phyloP scores from a whole-genome alignment of 2,329 filamentous ascomycete genomes.

The Leptoxyphium fumago region DNA sequence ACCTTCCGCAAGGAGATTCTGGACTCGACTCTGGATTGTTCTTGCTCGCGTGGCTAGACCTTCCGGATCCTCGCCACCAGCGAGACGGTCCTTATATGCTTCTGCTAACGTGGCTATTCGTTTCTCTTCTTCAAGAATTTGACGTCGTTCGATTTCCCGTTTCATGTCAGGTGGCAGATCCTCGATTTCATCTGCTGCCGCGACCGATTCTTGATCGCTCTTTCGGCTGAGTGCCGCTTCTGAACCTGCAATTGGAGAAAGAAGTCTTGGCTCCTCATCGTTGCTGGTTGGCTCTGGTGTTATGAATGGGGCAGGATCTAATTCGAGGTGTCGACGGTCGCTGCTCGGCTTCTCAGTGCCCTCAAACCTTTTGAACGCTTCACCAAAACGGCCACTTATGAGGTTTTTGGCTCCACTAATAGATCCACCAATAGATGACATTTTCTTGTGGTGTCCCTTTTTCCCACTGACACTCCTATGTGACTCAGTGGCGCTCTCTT shows the following conservation, averaged over 20 bases:
- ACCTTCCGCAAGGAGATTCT: conserved; percentile 69
- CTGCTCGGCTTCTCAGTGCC: conserved; percentile 3
- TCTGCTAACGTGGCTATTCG: conserved; percentile 78
- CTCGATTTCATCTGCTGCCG: conserved; percentile 49
- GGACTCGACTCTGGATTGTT: conserved; percentile 85
- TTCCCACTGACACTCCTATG: conserved; percentile 41
- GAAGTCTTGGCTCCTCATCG: conserved; percentile 18
- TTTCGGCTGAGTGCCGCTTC: conserved; percentile 55
- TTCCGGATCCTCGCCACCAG: conserved; percentile 38
- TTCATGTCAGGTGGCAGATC: conserved; percentile 75
- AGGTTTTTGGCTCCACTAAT: conserved; percentile 52
- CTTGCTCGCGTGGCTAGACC: conserved; percentile 51
- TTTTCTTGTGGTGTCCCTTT: conserved; percentile 47
- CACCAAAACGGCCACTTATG: conserved; percentile 77
- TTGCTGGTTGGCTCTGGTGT: conserved; percentile 8
- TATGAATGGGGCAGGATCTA: conserved; percentile 3
- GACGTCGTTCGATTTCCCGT: conserved; percentile 71
- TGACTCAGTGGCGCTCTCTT: conserved; percentile 38
- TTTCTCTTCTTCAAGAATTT: conserved; percentile 74
- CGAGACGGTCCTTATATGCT: conserved; percentile 67
- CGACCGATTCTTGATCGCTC: conserved; percentile 39
- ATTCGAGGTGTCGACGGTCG: not conserved
- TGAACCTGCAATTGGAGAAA: conserved; percentile 62
- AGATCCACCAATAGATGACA: conserved; percentile 50
- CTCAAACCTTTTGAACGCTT: conserved; percentile 88